A percentile compares a stretch with the other conserved stretches of the same genome.
Conservation (phyloP, 495 filamentous ascomycete species). For the Emericellopsis terricola region DNA sequence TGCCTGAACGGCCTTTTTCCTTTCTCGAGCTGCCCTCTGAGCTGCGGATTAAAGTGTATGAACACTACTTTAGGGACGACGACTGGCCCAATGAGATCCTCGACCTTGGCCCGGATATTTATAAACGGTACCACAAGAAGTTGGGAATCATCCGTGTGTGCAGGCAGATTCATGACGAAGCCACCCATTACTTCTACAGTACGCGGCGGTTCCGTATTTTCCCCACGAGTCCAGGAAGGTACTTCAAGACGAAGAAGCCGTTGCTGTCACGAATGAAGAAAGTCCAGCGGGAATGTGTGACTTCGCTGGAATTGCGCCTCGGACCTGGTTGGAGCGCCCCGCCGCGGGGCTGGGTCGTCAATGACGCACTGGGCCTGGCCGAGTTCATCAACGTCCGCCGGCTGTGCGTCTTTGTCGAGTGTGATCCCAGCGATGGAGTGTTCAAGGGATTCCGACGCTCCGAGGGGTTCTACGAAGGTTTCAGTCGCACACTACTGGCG, state of each 20-base stretch:
- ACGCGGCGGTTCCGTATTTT: constrained; percentile 63
- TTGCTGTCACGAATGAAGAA: constrained; percentile 46
- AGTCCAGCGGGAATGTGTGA: constrained; percentile 46
- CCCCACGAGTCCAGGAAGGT: constrained; percentile 48
- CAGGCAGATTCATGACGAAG: constrained; percentile 49
- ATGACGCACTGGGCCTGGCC: constrained; percentile 41
- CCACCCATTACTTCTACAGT: constrained; percentile 56
- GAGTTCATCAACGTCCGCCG: constrained; percentile 42
- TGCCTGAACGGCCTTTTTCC: constrained; percentile 31
- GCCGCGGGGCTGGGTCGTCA: constrained; percentile 55
- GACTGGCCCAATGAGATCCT: constrained; percentile 31
- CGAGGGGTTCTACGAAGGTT: constrained; percentile 57
- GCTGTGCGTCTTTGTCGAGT: constrained; percentile 61
- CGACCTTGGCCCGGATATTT: constrained; percentile 53
- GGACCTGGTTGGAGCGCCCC: constrained; percentile 69
- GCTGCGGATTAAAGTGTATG: constrained; percentile 54
- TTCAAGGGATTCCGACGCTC: constrained; percentile 57
- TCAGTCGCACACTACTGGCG: constrained; percentile 39
- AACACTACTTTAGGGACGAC: constrained; percentile 29
- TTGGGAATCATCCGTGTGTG: constrained; percentile 45
- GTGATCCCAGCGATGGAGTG: constrained; percentile 53
- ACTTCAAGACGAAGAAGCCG: constrained; percentile 42
- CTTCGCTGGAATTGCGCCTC: constrained; percentile 55
- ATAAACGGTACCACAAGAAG: constrained; percentile 33
- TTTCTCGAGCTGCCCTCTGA: constrained; percentile 69